Percentiles rank a stretch among this genome's conserved stretches.
These are phyloP conservation scores for Fraxinus paxiana DNA, from an alignment of 305 asterid species.

Conservation along the genomic window DNA sequence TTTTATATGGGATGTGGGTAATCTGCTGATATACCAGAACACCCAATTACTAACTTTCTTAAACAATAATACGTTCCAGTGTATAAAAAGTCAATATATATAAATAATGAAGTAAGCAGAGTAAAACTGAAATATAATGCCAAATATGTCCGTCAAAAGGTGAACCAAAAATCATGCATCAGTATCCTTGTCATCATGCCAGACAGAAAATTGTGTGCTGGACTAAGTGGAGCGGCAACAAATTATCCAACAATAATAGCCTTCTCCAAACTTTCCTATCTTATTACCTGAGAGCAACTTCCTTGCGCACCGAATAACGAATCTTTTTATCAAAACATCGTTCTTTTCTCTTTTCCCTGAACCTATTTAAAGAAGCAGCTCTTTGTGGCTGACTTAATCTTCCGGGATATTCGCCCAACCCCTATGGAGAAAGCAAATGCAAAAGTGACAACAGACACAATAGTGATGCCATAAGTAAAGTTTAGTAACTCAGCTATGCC, in stretches of 20 bases:
- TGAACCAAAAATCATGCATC: not conserved
- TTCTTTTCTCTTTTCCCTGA: constrained; percentile 92
- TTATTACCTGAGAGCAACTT: constrained; percentile 88
- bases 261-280: not conserved
- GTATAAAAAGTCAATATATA: not conserved
- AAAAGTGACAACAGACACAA: constrained; percentile 18
- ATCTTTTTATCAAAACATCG: constrained; percentile 91
- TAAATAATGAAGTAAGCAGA: not conserved
- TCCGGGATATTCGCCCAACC: constrained; percentile 59
- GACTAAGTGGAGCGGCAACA: not conserved
- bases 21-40: not conserved
- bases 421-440: constrained; percentile 37
- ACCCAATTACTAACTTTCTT: not conserved
- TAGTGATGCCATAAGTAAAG: constrained; percentile 1
- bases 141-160: not conserved
- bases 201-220: not conserved
- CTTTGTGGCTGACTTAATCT: constrained; percentile 83
- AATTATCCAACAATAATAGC: not conserved
- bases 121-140: constrained; percentile 3
- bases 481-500: not conserved
- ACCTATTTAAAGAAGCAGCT: constrained; percentile 85
- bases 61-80: not conserved
- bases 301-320: constrained; percentile 90
- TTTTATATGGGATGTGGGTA: not conserved
- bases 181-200: not conserved